A percentile compares a stretch with the other conserved stretches of the same genome.
These are phyloP conservation scores for Irpex rosettiformis DNA, from an alignment of 1,284 basidiomycete genomes.

Conservation along the genomic window DNA sequence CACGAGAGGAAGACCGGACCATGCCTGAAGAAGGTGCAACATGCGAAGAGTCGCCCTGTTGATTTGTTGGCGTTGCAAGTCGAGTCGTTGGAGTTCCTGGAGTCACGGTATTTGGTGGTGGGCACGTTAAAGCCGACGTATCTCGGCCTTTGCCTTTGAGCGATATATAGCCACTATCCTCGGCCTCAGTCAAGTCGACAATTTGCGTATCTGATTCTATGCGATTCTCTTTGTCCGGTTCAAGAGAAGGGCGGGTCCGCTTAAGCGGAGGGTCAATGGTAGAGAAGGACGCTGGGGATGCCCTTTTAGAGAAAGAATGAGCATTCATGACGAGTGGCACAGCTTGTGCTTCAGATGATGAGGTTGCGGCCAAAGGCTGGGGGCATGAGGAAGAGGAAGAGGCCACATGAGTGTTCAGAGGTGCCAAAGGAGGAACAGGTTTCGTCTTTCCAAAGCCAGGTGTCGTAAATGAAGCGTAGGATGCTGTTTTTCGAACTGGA, in stretches of 20 bases:
- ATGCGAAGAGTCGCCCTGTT: neutral
- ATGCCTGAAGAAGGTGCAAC: neutral
- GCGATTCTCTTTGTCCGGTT: constrained; percentile 27
- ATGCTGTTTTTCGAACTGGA: constrained; percentile 12
- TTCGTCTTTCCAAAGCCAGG: constrained; percentile 28
- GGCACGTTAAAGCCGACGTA: neutral
- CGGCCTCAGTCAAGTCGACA: neutral
- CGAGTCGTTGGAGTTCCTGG: neutral
- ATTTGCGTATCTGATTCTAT: constrained; percentile 4
- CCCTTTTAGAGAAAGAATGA: constrained; percentile 24
- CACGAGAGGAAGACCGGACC: neutral
- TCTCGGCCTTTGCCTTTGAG: constrained; percentile 24
- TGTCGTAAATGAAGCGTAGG: constrained; percentile 26
- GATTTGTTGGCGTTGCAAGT: neutral
- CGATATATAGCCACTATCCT: constrained; percentile 3
- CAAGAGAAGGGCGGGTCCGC: constrained; percentile 18
- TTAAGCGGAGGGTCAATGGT: constrained; percentile 21
- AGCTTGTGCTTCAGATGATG: neutral
- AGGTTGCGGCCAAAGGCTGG: neutral
- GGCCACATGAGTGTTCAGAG: constrained; percentile 8
- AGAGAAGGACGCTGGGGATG: constrained; percentile 20
- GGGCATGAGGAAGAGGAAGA: constrained; percentile 4
- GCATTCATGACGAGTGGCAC: neutral
- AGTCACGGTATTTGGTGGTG: neutral
- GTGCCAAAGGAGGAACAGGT: constrained; percentile 12